These are phyloP conservation scores for Eurotiales sp. DNA, from an alignment of 2,329 filamentous ascomycete genomes.

Conservation along the genomic window DNA sequence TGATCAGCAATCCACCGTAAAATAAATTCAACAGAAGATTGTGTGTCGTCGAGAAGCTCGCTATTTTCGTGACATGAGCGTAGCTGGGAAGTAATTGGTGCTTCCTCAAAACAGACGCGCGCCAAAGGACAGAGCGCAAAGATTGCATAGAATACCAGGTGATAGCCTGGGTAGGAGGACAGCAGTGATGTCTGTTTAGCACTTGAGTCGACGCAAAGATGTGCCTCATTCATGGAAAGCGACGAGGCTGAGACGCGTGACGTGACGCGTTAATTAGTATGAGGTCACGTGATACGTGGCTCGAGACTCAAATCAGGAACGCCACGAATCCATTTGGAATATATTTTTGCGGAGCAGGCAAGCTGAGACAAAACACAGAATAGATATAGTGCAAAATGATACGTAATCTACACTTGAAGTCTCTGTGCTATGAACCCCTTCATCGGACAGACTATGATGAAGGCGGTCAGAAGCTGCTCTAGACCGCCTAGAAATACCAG, in stretches of 20 bases:
- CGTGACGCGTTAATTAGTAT: constrained; percentile 15
- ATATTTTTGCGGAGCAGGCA: no score
- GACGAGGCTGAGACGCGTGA: constrained; percentile 5
- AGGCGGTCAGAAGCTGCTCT: neutral
- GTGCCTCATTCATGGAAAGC: neutral
- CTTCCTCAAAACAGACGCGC: neutral
- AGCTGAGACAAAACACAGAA: no score
- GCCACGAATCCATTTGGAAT: no score
- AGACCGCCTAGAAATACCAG: constrained; percentile 13
- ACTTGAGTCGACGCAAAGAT: no score
- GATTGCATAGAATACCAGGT: constrained; percentile 9
- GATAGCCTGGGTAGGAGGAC: neutral
- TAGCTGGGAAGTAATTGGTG: neutral
- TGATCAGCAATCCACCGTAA: neutral
- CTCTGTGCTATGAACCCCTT: neutral
- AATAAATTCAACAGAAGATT: neutral
- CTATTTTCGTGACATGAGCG: neutral
- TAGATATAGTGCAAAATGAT: no score
- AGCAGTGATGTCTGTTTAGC: neutral
- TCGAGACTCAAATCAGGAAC: no score
- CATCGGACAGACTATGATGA: neutral
- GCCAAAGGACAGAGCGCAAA: constrained; percentile 8
- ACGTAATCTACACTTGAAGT: no score
- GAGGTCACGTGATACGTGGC: constrained; percentile 13
- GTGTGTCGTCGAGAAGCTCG: neutral